phyloP scores from a whole-genome alignment of 1,139 yeast genomes.

The Pichia norvegensis region DNA sequence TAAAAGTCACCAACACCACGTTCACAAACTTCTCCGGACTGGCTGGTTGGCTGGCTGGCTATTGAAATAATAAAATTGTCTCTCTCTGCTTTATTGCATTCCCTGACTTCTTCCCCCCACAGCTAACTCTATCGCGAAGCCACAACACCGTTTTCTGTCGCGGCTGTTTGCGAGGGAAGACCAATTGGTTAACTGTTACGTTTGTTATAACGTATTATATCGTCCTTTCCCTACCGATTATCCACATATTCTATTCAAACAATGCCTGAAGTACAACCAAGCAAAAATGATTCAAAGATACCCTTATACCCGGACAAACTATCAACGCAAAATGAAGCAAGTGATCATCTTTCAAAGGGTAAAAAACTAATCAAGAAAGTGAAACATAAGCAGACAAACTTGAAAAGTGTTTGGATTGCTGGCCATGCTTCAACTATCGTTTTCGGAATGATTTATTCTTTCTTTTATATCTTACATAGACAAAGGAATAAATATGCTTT shows the following conservation, averaged over 20 bases:
- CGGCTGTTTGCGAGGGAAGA: too few relatives aligned
- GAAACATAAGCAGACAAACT: slow-evolving; percentile 14
- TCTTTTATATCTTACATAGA: slow-evolving; percentile 40
- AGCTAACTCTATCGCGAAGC: too few relatives aligned
- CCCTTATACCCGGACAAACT: background rate
- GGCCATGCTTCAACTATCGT: slow-evolving; percentile 49
- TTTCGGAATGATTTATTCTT: slow-evolving; percentile 42
- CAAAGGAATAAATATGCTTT: slow-evolving; percentile 40
- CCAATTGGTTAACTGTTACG: too few relatives aligned
- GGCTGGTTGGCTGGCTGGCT: too few relatives aligned
- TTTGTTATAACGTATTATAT: too few relatives aligned
- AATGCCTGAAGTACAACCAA: background rate
- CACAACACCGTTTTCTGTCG: too few relatives aligned
- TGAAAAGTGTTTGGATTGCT: slow-evolving; percentile 49
- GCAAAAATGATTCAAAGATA: background rate
- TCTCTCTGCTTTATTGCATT: too few relatives aligned
- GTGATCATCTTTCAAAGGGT: background rate
- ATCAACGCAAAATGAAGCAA: background rate
- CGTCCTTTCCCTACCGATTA: background rate
- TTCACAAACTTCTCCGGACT: too few relatives aligned
- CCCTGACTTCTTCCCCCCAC: background rate
- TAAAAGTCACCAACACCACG: too few relatives aligned
- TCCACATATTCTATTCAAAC: background rate
- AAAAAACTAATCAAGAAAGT: slow-evolving; percentile 12
- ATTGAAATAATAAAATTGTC: too few relatives aligned